phyloP scores from a whole-genome alignment of 2,329 filamentous ascomycete genomes.

The Aureobasidium sp. region DNA sequence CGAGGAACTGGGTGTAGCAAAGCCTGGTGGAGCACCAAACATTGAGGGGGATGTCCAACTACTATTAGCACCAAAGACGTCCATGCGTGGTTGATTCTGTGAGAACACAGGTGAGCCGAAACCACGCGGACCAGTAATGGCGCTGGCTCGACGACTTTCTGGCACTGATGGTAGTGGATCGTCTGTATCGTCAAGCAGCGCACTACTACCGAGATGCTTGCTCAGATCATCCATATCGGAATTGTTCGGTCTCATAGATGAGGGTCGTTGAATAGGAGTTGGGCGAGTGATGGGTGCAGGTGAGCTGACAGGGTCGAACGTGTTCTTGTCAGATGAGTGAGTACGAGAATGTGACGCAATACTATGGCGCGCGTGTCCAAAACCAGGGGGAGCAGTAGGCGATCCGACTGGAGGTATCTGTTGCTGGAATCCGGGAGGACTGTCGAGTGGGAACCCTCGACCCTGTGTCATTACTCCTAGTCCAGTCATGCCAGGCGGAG shows the following conservation, averaged over 20 bases:
- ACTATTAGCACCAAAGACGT: slow-evolving; percentile 31
- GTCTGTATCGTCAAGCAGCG: slow-evolving; percentile 66
- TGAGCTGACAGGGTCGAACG: slow-evolving; percentile 51
- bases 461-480: slow-evolving; percentile 54
- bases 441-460: slow-evolving; percentile 47
- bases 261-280: slow-evolving; percentile 79
- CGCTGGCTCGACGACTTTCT: slow-evolving; percentile 30
- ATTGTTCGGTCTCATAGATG: slow-evolving; percentile 57
- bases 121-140: slow-evolving; percentile 16
- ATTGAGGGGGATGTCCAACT: slow-evolving; percentile 38
- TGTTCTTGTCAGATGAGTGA: slow-evolving; percentile 54
- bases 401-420: slow-evolving; percentile 21
- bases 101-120: slow-evolving; percentile 27
- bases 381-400: slow-evolving; percentile 31
- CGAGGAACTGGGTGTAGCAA: slow-evolving; percentile 24
- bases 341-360: slow-evolving; percentile 64
- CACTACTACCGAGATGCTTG: slow-evolving; percentile 80
- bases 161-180: slow-evolving; percentile 49
- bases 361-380: slow-evolving; percentile 26
- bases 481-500: slow-evolving; percentile 54
- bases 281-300: slow-evolving; percentile 74
- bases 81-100: slow-evolving; percentile 26
- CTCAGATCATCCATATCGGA: slow-evolving; percentile 45
- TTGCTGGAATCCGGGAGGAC: slow-evolving; percentile 49
- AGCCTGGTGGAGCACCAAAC: slow-evolving; percentile 31